Conservation (phyloP, 2,329 filamentous ascomycete species). For the Periconia sp. region DNA sequence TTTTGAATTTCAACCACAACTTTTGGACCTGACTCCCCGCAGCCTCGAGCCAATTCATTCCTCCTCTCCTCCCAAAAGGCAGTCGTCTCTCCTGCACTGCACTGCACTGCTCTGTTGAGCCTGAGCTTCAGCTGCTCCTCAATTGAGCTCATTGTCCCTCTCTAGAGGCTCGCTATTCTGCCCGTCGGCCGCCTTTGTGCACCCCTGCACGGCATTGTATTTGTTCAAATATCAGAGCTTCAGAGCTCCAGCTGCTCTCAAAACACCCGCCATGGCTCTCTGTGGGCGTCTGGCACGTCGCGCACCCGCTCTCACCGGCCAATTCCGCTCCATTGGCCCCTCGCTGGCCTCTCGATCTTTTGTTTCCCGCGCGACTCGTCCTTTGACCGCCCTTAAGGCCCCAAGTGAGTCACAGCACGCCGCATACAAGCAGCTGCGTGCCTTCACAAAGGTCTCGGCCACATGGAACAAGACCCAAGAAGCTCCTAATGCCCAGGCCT, state of each 20-base stretch:
- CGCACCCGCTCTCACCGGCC: conserved; percentile 38
- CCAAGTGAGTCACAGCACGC: conserved; percentile 33
- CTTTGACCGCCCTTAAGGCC: conserved; percentile 32
- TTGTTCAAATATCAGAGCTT: conserved; percentile 28
- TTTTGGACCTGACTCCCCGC: conserved; percentile 31
- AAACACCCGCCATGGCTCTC: conserved; percentile 43
- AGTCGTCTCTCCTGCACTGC: conserved; percentile 10
- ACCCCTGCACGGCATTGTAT: conserved; percentile 16
- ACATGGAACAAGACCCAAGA: conserved; percentile 57
- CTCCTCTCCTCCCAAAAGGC: conserved; percentile 21
- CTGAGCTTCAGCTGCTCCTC: conserved; percentile 30
- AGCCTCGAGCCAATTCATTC: conserved; percentile 13
- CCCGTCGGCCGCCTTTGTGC: conserved; percentile 14
- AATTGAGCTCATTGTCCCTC: conserved; percentile 27
- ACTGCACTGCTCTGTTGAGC: conserved; percentile 28
- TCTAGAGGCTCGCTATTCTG: conserved; percentile 21
- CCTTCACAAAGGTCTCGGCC: conserved; percentile 40
- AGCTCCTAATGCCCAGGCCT: conserved; percentile 81
- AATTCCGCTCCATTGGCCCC: conserved; percentile 32
- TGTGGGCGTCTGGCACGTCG: conserved; percentile 46
- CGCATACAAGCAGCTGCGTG: conserved; percentile 37
- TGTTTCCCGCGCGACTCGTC: conserved; percentile 33
- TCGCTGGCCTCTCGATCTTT: conserved; percentile 35
- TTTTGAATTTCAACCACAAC: conserved; percentile 30
- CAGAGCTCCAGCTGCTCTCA: conserved; percentile 31